phyloP scores from a whole-genome alignment of 2,329 filamentous ascomycete genomes.

The Aspergillus unguis region DNA sequence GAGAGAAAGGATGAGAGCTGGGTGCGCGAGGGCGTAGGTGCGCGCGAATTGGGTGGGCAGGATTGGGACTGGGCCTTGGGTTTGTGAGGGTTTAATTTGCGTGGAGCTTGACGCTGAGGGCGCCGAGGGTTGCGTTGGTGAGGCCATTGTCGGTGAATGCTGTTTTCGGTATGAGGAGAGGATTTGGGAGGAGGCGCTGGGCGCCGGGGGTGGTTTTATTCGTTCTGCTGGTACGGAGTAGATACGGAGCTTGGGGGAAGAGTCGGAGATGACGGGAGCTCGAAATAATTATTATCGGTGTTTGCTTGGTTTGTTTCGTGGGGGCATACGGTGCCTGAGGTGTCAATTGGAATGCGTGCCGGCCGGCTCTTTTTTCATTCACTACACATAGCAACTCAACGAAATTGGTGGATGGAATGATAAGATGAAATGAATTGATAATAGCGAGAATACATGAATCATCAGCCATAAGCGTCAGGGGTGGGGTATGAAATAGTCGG shows the following conservation, averaged over 20 bases:
- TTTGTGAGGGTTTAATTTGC: conserved; percentile 10
- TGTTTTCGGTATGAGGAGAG: not conserved
- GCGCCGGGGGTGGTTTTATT: not conserved
- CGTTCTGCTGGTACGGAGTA: conserved; percentile 4
- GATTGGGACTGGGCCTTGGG: conserved; percentile 42
- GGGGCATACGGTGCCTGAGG: conserved; percentile 6
- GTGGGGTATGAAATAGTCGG: conserved; percentile 12
- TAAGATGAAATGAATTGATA: not conserved
- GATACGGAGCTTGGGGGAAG: not conserved
- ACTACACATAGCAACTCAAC: too few species aligned
- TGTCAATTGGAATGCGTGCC: not conserved
- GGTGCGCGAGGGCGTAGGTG: conserved; percentile 64
- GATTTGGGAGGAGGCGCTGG: conserved; percentile 1
- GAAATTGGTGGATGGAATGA: too few species aligned
- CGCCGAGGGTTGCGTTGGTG: conserved; percentile 17
- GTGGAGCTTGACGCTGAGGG: not conserved
- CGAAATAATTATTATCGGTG: not conserved
- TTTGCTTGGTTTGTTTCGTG: conserved; percentile 12
- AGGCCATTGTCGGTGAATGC: conserved; percentile 5
- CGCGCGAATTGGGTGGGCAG: conserved; percentile 49
- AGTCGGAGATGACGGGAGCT: conserved; percentile 2
- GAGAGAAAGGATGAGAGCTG: conserved; percentile 62
- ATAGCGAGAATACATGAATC: conserved; percentile 11
- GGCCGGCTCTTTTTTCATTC: too few species aligned
- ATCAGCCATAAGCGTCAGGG: conserved; percentile 12